These are phyloP conservation scores for Telopea speciosissima DNA, from an alignment of 177 flowering plant species.

Conservation along the genomic window DNA sequence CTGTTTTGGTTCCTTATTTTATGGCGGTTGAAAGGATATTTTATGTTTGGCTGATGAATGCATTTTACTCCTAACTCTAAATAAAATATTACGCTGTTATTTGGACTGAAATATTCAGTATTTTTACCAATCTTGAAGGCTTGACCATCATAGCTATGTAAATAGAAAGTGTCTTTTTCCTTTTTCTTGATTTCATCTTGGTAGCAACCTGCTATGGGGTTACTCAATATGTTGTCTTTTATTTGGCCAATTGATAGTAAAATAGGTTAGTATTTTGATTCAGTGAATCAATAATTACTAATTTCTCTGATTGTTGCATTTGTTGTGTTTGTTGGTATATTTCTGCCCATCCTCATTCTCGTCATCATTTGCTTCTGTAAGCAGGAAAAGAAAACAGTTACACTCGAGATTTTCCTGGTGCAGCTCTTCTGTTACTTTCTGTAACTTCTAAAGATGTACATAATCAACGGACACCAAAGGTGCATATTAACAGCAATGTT, in stretches of 20 bases:
- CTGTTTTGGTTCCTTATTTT: too few relatives aligned
- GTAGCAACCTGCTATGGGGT: not conserved
- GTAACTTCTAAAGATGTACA: slow-evolving; percentile 40
- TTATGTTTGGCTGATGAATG: too few relatives aligned
- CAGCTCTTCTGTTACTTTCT: slow-evolving; percentile 64
- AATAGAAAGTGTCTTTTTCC: not conserved
- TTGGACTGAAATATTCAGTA: not conserved
- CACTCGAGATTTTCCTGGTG: slow-evolving; percentile 65
- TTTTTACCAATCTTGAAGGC: too few relatives aligned
- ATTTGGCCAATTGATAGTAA: not conserved
- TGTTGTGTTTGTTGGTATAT: not conserved
- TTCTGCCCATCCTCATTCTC: too few relatives aligned
- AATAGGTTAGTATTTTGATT: not conserved
- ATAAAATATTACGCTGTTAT: not conserved
- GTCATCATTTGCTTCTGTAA: not conserved
- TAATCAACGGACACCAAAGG: slow-evolving; percentile 31
- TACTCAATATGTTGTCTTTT: not conserved
- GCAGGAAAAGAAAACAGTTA: slow-evolving; percentile 39
- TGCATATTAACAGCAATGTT: slow-evolving; percentile 12
- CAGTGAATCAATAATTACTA: not conserved
- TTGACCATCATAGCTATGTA: not conserved
- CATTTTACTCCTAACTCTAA: not conserved
- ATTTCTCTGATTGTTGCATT: not conserved
- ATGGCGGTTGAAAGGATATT: too few relatives aligned
- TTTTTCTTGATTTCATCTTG: too few relatives aligned